phyloP scores from a whole-genome alignment of 495 filamentous ascomycete genomes.

The Pyrenula massariospora region DNA sequence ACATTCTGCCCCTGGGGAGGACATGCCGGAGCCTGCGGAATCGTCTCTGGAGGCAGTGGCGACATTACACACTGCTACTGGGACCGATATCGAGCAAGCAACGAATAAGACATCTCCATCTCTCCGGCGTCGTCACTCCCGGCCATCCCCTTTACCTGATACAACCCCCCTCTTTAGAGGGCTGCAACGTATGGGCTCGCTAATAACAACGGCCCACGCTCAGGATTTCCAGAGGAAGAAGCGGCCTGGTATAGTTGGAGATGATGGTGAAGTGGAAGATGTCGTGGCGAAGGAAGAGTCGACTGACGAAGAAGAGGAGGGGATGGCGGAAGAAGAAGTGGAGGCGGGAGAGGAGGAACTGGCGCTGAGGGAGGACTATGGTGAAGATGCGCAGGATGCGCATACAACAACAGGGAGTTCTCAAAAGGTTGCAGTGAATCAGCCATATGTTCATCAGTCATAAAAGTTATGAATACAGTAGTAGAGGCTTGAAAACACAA shows the following conservation, averaged over 20 bases:
- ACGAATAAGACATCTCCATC: slow-evolving; percentile 14
- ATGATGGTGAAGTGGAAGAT: slow-evolving; percentile 1
- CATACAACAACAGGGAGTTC: too few relatives aligned
- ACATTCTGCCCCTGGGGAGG: slow-evolving; percentile 1
- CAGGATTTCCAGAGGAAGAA: slow-evolving; percentile 78
- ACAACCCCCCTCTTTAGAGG: slow-evolving; percentile 13
- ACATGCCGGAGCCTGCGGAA: slow-evolving; percentile 4
- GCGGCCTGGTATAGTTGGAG: slow-evolving; percentile 23
- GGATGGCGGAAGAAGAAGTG: background rate
- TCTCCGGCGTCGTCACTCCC: slow-evolving; percentile 14
- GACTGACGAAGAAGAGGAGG: background rate
- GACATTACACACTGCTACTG: slow-evolving; percentile 10
- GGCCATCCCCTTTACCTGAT: slow-evolving; percentile 5
- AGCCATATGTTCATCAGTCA: too few relatives aligned
- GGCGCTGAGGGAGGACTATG: too few relatives aligned
- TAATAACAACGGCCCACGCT: slow-evolving; percentile 64
- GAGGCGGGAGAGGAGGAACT: background rate
- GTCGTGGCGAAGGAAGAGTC: background rate
- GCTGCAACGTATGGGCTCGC: slow-evolving; percentile 40
- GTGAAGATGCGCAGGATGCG: too few relatives aligned
- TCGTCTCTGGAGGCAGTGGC: slow-evolving; percentile 3
- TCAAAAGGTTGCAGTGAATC: too few relatives aligned
- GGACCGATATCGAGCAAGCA: slow-evolving; percentile 20
- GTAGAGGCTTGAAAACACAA: too few relatives aligned
- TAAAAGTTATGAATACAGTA: too few relatives aligned